A percentile compares a stretch with the other conserved stretches of the same genome.
phyloP scores from a whole-genome alignment of 768 basidiomycete species.

The Crassisporium funariophilum region DNA sequence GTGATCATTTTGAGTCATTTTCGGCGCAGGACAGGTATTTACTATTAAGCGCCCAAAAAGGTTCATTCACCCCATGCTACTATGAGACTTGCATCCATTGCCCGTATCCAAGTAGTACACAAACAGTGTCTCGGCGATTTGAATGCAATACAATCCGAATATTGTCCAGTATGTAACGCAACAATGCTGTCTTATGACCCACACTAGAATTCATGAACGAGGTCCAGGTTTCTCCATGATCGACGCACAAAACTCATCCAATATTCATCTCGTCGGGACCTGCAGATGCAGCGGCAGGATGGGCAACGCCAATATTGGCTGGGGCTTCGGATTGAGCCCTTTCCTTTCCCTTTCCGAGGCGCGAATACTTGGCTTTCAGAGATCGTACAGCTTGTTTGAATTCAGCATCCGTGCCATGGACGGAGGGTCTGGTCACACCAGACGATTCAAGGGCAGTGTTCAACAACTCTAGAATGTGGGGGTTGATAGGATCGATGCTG shows the following conservation, averaged over 20 bases:
- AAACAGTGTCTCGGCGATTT: too few relatives aligned
- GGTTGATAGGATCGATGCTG: slow-evolving; percentile 81
- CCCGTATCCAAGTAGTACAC: too few relatives aligned
- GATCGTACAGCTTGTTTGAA: slow-evolving; percentile 31
- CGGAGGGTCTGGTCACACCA: slow-evolving; percentile 17
- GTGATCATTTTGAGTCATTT: too few relatives aligned
- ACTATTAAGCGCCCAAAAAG: too few relatives aligned
- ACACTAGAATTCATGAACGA: not conserved
- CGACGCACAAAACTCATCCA: slow-evolving; percentile 8
- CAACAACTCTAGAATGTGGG: slow-evolving; percentile 77
- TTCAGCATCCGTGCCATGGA: slow-evolving; percentile 24
- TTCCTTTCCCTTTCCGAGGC: slow-evolving; percentile 26
- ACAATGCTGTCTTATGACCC: too few relatives aligned
- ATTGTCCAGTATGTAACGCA: too few relatives aligned
- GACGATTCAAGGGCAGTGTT: slow-evolving; percentile 75
- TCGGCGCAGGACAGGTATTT: too few relatives aligned
- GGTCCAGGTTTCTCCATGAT: not conserved
- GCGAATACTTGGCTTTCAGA: slow-evolving; percentile 35
- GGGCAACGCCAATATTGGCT: slow-evolving; percentile 16
- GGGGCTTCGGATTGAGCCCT: too few relatives aligned
- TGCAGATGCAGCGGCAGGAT: slow-evolving; percentile 19
- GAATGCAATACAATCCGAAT: too few relatives aligned
- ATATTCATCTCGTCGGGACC: slow-evolving; percentile 25
- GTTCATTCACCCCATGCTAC: too few relatives aligned
- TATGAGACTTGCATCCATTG: too few relatives aligned